Conservation (phyloP, 441 rosid genomes). For the Erodium texanum region DNA sequence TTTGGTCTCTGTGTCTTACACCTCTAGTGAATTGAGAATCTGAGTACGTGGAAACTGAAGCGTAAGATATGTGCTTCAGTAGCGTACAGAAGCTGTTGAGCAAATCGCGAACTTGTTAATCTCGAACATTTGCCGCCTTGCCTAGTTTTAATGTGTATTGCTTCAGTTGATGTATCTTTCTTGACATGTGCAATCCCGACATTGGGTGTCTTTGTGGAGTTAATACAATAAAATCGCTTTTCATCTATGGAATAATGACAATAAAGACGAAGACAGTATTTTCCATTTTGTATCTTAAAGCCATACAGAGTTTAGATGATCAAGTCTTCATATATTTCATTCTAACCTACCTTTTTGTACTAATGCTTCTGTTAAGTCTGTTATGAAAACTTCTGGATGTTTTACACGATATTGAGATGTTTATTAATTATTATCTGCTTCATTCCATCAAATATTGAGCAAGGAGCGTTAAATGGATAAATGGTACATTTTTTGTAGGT, state of each 20-base stretch:
- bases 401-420: neutral
- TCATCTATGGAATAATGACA: neutral
- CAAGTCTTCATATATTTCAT: neutral
- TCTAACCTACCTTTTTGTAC: neutral
- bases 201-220: neutral
- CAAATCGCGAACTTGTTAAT: neutral
- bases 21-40: neutral
- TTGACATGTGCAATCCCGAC: neutral
- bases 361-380: neutral
- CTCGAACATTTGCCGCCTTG: neutral
- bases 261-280: neutral
- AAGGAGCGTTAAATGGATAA: too few species aligned
- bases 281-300: neutral
- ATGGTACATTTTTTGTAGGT: neutral
- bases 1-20: neutral
- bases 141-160: neutral
- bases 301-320: neutral
- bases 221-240: neutral
- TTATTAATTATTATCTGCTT: too few species aligned
- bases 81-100: neutral
- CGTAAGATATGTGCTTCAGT: neutral
- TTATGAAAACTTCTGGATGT: neutral
- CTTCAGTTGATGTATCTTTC: neutral
- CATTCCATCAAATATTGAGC: too few species aligned
- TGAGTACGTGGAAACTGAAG: neutral